Evolutionary conservation across 2,329 filamentous ascomycete genomes (phyloP), one percentile per base, ranked within the genome.

Genomic region (Penicillium sp.): DNA sequence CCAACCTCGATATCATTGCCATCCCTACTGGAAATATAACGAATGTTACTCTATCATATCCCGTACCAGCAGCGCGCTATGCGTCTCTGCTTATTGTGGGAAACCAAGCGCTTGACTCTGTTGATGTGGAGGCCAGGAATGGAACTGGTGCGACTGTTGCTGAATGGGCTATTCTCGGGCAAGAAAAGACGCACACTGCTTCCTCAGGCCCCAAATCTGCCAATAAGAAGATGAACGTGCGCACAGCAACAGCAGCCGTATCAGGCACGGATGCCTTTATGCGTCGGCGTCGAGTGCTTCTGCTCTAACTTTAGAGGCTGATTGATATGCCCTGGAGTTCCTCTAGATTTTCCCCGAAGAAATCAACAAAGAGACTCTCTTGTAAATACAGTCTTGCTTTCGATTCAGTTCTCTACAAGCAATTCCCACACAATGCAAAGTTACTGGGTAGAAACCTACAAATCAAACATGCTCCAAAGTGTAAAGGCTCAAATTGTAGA

Each of bases 61-160:
- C 71, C 1, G 69, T 79, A 1, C 70, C 64, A 6, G 73, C 70
- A 4, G 67, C 76, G 1, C 65, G 66, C 23, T 81, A 73, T 53
- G 79, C 78, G 1, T 79, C 78, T 8, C 65, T 81, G 21, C 66
- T 74, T 39, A 76, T 81, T 19, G 66, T 73, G 49, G 79, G 79
- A 1, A 79, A 79, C 58, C 75, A 78, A 50, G 77, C 65, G 0
- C 63, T 73, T 12, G 64, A 61, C 31, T 62, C 66, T n/a, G 67
- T 55, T 8, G 70, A 72, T 45, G 55, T 68, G 6, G 56, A 63
- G n/a, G 67, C 68, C 7, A 68, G 70, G 31, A 73, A 75, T 56
- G 74, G 74, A 3, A 74, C 72, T 6, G 79, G 79, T 4, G 78
- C 78, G 6, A 81, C 74, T 6, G 77, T 81, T 9, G 78, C 78